Evolutionary conservation across 495 filamentous ascomycete species (phyloP).

Genomic region (Trichoderma virens): DNA sequence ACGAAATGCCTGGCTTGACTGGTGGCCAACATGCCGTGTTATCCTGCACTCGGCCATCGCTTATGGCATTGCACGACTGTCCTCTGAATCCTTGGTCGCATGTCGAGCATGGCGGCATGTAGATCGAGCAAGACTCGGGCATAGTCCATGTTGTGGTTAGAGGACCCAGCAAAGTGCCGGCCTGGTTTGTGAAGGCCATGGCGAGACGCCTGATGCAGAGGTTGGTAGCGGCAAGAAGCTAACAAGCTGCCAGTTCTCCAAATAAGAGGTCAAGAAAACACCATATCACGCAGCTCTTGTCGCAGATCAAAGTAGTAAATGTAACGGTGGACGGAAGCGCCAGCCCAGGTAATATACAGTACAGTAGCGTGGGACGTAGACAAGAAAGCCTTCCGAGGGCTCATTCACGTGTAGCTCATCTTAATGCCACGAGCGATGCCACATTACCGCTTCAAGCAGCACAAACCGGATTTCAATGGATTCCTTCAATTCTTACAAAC

Average conservation of each 20-base stretch:
- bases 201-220: constrained; percentile 7
- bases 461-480: no score
- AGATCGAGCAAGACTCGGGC: neutral
- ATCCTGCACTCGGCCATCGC: constrained; percentile 13
- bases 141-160: constrained; percentile 1
- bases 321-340: neutral
- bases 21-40: constrained; percentile 27
- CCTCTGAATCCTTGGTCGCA: neutral
- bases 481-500: no score
- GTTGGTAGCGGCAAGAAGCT: no score
- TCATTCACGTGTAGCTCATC: neutral
- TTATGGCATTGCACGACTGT: neutral
- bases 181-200: neutral
- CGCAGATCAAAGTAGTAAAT: neutral
- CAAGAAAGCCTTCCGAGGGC: neutral
- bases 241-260: no score
- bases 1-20: constrained; percentile 16
- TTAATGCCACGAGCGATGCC: no score
- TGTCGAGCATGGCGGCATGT: constrained; percentile 1
- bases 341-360: neutral
- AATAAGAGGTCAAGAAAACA: neutral
- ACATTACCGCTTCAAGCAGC: no score
- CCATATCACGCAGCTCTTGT: neutral
- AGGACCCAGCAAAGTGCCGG: constrained; percentile 4
- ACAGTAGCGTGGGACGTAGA: neutral